Percentiles rank a stretch among this genome's conserved stretches.
phyloP scores from a whole-genome alignment of 371 early-diverging fungal species.

The Mortierella sp. region DNA sequence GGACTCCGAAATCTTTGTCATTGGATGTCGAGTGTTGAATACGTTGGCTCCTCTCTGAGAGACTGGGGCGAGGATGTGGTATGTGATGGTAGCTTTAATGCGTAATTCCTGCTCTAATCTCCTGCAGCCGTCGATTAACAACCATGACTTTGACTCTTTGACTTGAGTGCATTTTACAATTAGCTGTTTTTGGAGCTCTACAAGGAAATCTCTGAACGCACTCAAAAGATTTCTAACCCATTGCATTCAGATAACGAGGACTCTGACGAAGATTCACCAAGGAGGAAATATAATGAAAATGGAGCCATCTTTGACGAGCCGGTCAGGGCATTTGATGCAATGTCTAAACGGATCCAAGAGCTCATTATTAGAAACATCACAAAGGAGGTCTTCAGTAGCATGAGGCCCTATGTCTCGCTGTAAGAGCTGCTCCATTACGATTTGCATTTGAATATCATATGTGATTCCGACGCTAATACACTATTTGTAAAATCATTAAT shows the following conservation, averaged over 20 bases:
- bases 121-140: background rate
- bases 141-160: too few relatives aligned
- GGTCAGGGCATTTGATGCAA: slow-evolving; percentile 55
- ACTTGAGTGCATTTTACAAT: background rate
- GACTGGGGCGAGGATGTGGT: slow-evolving; percentile 58
- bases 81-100: slow-evolving; percentile 9
- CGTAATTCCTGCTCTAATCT: background rate
- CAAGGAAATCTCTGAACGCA: slow-evolving; percentile 58
- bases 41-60: slow-evolving; percentile 37
- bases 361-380: slow-evolving; percentile 66
- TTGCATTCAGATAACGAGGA: slow-evolving; percentile 43
- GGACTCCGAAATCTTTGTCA: slow-evolving; percentile 45
- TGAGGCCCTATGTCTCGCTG: slow-evolving; percentile 72
- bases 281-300: slow-evolving; percentile 40
- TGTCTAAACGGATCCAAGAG: slow-evolving; percentile 64
- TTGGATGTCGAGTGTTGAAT: slow-evolving; percentile 60
- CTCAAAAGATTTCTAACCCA: slow-evolving; percentile 43
- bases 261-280: slow-evolving; percentile 34
- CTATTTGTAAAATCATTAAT: background rate
- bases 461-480: background rate
- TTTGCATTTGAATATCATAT: too few relatives aligned
- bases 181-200: slow-evolving; percentile 72
- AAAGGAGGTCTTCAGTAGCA: slow-evolving; percentile 69
- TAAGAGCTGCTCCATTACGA: slow-evolving; percentile 37
- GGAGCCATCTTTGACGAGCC: slow-evolving; percentile 66